phyloP scores from a whole-genome alignment of 108 stramenopile genomes.

The Skeletonema grethae region DNA sequence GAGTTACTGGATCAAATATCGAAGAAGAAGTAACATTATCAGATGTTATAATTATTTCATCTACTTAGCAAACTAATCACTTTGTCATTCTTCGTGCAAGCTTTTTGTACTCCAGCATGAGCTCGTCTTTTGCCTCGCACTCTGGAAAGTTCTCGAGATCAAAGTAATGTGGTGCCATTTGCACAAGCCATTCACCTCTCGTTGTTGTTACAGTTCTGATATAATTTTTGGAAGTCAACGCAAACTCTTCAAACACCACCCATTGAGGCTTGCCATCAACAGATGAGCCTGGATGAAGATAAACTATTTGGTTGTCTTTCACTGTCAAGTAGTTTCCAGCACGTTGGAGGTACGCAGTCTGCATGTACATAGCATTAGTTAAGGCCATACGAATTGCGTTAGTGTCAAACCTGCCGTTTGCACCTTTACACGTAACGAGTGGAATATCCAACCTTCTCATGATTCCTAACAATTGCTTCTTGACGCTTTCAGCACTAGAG shows the following conservation, averaged over 20 bases:
- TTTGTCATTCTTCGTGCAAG: slow-evolving; percentile 45
- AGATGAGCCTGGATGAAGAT: slow-evolving; percentile 93
- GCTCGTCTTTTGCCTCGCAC: slow-evolving; percentile 88
- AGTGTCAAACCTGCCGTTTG: slow-evolving; percentile 81
- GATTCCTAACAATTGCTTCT: slow-evolving; percentile 88
- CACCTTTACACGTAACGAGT: slow-evolving; percentile 80
- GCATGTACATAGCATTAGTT: slow-evolving; percentile 93
- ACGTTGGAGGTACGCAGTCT: slow-evolving; percentile 94
- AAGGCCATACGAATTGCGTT: slow-evolving; percentile 90
- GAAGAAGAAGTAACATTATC: not conserved
- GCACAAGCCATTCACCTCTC: slow-evolving; percentile 95
- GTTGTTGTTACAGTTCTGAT: slow-evolving; percentile 96
- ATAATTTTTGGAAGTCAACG: slow-evolving; percentile 96
- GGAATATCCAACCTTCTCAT: slow-evolving; percentile 90
- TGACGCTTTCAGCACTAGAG: slow-evolving; percentile 88
- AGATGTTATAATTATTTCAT: not conserved
- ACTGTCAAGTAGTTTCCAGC: slow-evolving; percentile 95
- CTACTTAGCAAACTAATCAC: not conserved
- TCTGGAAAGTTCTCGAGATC: slow-evolving; percentile 97
- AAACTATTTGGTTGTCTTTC: slow-evolving; percentile 98
- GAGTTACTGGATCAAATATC: slow-evolving; percentile 22
- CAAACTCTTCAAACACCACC: slow-evolving; percentile 98
- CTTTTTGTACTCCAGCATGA: slow-evolving; percentile 78
- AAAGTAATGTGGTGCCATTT: slow-evolving; percentile 98
- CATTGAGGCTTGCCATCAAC: slow-evolving; percentile 94